phyloP scores from a whole-genome alignment of 1,284 basidiomycete genomes.

The Porphyrellus sp. region DNA sequence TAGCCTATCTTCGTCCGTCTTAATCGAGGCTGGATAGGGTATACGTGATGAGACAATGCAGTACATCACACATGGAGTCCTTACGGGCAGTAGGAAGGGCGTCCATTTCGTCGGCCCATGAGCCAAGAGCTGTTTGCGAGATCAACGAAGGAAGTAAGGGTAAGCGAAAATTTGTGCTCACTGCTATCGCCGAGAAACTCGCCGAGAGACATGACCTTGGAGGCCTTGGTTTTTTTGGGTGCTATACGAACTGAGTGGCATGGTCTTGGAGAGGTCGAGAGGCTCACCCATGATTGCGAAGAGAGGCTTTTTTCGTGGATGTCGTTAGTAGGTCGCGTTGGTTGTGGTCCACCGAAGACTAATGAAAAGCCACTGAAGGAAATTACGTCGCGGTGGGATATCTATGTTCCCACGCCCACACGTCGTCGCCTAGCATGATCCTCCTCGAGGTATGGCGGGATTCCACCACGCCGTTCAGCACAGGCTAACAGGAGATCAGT shows the following conservation, averaged over 20 bases:
- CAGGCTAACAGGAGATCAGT: constrained; percentile 42
- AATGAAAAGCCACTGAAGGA: constrained; percentile 26
- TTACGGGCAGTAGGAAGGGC: constrained; percentile 83
- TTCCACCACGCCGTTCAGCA: constrained; percentile 4
- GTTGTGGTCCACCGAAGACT: constrained; percentile 3
- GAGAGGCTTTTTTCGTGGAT: constrained; percentile 9
- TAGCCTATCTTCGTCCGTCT: constrained; percentile 53
- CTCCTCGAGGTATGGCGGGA: constrained; percentile 58
- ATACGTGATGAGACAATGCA: constrained; percentile 20
- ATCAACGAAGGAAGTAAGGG: constrained; percentile 17
- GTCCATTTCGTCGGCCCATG: constrained; percentile 98
- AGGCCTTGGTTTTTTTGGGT: constrained; percentile 73
- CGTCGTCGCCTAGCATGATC: constrained; percentile 48
- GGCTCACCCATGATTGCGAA: constrained; percentile 29
- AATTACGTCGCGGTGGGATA: constrained; percentile 20
- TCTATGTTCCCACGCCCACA: constrained; percentile 32
- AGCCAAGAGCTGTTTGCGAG: constrained; percentile 62
- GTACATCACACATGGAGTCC: constrained; percentile 34
- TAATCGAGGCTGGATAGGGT: constrained; percentile 51
- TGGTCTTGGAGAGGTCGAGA: neutral
- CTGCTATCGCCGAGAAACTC: constrained; percentile 85
- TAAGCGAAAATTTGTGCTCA: constrained; percentile 42
- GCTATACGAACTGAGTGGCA: constrained; percentile 43
- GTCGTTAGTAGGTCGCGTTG: constrained; percentile 6
- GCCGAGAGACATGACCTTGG: constrained; percentile 81